A percentile compares a stretch with the other conserved stretches of the same genome.
These are phyloP conservation scores for Stygiomarasmius scandens DNA, from an alignment of 1,284 basidiomycete species.

Conservation along the genomic window DNA sequence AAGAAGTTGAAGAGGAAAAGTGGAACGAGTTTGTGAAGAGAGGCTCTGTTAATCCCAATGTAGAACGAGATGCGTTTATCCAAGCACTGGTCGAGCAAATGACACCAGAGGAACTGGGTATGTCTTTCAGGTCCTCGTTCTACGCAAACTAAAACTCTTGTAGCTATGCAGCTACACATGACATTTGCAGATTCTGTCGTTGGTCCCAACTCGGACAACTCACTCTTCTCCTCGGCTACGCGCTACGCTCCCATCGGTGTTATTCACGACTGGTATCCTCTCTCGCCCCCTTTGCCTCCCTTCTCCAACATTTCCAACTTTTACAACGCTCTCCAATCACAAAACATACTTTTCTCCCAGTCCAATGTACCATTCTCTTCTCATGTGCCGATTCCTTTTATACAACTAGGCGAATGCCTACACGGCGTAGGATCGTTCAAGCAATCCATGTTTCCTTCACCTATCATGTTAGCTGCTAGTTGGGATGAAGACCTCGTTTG, in stretches of 20 bases:
- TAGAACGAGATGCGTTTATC: conserved; percentile 8
- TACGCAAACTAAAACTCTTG: background rate
- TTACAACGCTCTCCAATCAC: conserved; percentile 29
- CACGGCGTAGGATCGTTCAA: conserved; percentile 33
- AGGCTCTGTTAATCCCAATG: background rate
- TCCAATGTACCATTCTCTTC: conserved; percentile 15
- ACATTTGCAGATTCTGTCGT: conserved; percentile 33
- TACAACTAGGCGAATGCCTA: conserved; percentile 30
- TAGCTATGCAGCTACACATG: conserved; percentile 30
- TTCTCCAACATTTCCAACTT: conserved; percentile 12
- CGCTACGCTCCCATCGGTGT: conserved; percentile 26
- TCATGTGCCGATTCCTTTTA: conserved; percentile 27
- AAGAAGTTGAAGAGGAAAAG: no score
- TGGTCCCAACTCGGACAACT: conserved; percentile 19
- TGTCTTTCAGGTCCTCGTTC: background rate
- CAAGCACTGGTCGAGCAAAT: conserved; percentile 1
- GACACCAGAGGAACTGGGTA: conserved; percentile 11
- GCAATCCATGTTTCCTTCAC: conserved; percentile 31
- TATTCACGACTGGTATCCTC: conserved; percentile 32
- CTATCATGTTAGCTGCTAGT: conserved; percentile 26
- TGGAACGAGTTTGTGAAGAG: no score
- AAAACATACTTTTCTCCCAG: conserved; percentile 18
- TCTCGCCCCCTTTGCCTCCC: conserved; percentile 10
- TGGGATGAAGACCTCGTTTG: conserved; percentile 29
- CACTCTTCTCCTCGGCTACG: conserved; percentile 11